A percentile compares a stretch with the other conserved stretches of the same genome.
These are phyloP conservation scores for Syzygium aromaticum DNA, from an alignment of 345 rosid genomes.

Conservation along the genomic window DNA sequence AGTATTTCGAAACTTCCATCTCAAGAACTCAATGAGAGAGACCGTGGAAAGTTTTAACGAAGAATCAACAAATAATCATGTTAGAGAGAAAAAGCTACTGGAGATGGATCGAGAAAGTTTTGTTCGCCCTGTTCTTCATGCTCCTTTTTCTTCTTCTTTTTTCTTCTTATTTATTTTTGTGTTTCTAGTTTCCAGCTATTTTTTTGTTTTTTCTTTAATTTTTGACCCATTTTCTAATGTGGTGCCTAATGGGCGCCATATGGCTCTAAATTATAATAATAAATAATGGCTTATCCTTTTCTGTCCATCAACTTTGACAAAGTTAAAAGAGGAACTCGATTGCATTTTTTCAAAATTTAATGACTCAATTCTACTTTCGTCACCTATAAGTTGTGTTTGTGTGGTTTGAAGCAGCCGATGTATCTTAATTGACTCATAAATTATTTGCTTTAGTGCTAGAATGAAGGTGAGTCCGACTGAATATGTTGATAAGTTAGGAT, in stretches of 20 bases:
- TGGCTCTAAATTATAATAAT: background rate
- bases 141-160: background rate
- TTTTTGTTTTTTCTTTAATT: background rate
- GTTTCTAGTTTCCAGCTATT: background rate
- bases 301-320: background rate
- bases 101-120: background rate
- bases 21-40: no score
- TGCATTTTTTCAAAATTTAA: background rate
- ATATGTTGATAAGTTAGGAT: background rate
- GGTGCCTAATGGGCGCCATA: background rate
- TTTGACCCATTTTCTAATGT: background rate
- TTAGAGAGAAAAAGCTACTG: background rate
- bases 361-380: background rate
- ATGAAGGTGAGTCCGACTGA: background rate
- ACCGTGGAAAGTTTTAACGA: background rate
- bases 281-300: background rate
- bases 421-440: background rate
- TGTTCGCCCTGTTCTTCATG: background rate
- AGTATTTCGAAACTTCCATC: no score
- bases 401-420: background rate
- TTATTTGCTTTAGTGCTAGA: background rate
- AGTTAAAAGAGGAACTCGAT: background rate
- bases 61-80: background rate
- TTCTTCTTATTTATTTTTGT: background rate
- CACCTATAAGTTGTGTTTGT: rapidly evolving